Base-by-base conservation (phyloP, 345 rosid genomes). In the Brassica juncea region DNA sequence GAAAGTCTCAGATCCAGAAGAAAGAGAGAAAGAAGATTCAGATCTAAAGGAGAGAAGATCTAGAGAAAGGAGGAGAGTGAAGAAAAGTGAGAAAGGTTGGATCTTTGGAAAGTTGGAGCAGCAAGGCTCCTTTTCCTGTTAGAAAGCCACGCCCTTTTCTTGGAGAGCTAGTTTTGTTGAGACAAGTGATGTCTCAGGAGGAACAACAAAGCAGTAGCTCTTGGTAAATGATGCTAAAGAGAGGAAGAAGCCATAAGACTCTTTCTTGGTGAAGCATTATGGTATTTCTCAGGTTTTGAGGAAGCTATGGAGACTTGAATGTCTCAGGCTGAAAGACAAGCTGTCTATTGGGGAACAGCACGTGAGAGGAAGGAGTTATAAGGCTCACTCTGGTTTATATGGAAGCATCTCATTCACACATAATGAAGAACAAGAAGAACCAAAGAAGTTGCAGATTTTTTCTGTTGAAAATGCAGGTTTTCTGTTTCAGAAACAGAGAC, bases 201-300 rank as follows among this genome's bases (percentile, higher is more conserved):
- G 9, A 54, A 2, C 23, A 54, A 54, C 59, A 15, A 49, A 6
- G 9, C 1, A 54, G 23, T 54, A 54, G 23, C 59, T 25, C 16
- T 3, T 25, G 73, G 49, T 42, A 42, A 44, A 44, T 44, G 54
- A 44, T 73, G 77, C 9, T 9, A 0, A 62, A 10, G 47, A 62
- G 14, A 63, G 77, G 2, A 63, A 73, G 77, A 30, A 9, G 61
- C 6, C 42, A 15, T 44, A 73, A 73, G 19, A 28, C 61, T 44
- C 44, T 73, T 73, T 44, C 32, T 73, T 73, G 77, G 32, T 63
- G 59, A 2, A 61, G 68, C 76, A 42, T 61, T 10, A 6, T 61
- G 8, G 42, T 15, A 0, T 47, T 59, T 73, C 60, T 61, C 44
- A 61, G 2, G 6, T 42, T 3, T 61, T 42, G 42, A 61, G 60